Conservation (phyloP, 495 filamentous ascomycete genomes). For the Xylaria curta region DNA sequence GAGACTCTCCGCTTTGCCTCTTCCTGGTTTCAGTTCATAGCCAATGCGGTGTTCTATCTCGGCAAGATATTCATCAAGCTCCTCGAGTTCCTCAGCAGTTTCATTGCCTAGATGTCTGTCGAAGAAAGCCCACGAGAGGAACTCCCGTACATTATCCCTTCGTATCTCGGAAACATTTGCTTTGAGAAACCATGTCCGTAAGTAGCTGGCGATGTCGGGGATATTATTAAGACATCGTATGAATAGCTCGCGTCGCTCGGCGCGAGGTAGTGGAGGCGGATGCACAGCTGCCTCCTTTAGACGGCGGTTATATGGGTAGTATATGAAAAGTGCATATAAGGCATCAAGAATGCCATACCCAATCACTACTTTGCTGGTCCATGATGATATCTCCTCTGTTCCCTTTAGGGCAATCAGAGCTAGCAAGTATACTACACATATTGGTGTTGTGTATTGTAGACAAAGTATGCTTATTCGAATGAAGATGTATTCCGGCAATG, state of each 20-base stretch:
- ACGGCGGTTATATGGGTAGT: conserved; percentile 56
- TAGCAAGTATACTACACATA: conserved; percentile 54
- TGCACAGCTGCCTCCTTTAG: conserved; percentile 60
- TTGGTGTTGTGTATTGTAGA: conserved; percentile 59
- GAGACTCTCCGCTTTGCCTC: conserved; percentile 59
- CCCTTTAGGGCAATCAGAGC: conserved; percentile 43
- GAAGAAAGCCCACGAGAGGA: conserved; percentile 69
- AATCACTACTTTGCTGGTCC: conserved; percentile 36
- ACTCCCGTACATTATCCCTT: conserved; percentile 69
- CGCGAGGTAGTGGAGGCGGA: conserved; percentile 51
- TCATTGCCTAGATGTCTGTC: conserved; percentile 47
- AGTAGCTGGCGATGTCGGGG: conserved; percentile 60
- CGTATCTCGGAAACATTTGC: conserved; percentile 64
- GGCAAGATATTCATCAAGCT: conserved; percentile 63
- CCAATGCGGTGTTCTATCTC: conserved; percentile 57
- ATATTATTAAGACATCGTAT: conserved; percentile 60
- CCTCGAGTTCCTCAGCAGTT: conserved; percentile 48
- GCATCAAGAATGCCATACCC: conserved; percentile 53
- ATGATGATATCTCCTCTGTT: conserved; percentile 32
- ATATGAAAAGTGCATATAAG: conserved; percentile 61
- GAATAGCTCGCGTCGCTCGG: conserved; percentile 59
- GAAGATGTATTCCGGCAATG: conserved; percentile 46
- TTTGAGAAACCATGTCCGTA: conserved; percentile 68
- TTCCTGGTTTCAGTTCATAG: conserved; percentile 54
- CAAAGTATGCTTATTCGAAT: conserved; percentile 58